phyloP scores from a whole-genome alignment of 208 protist species.

The Strigomonas galati region DNA sequence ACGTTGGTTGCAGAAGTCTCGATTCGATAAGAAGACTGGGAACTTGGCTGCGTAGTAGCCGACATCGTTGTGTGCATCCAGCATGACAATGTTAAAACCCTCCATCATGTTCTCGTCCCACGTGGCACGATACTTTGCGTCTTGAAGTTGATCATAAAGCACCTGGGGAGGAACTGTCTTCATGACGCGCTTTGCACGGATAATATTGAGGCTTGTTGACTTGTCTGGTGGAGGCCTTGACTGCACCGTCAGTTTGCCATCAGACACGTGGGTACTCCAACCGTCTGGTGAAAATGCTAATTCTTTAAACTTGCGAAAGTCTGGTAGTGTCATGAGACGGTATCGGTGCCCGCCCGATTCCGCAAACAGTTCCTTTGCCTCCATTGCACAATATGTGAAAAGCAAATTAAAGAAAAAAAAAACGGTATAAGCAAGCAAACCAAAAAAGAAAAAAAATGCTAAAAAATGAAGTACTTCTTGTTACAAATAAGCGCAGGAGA shows the following conservation, averaged over 20 bases:
- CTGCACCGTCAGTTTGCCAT: slow-evolving; percentile 40
- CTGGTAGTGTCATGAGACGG: slow-evolving; percentile 55
- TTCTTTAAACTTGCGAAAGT: slow-evolving; percentile 62
- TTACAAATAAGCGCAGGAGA: neutral
- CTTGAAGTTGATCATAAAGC: slow-evolving; percentile 86
- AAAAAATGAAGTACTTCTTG: neutral
- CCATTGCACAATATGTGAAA: neutral
- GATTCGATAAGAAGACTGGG: slow-evolving; percentile 81
- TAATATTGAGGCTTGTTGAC: slow-evolving; percentile 67
- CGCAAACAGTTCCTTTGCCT: slow-evolving; percentile 24
- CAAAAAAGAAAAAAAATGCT: slow-evolving; percentile 15
- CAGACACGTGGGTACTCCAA: slow-evolving; percentile 59
- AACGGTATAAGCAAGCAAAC: neutral
- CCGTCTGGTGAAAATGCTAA: slow-evolving; percentile 38
- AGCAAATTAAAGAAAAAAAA: slow-evolving; percentile 1
- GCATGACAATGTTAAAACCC: slow-evolving; percentile 77
- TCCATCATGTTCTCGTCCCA: slow-evolving; percentile 89
- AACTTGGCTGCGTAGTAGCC: slow-evolving; percentile 90
- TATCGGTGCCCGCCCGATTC: slow-evolving; percentile 55
- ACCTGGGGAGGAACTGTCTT: slow-evolving; percentile 49
- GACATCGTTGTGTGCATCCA: slow-evolving; percentile 87
- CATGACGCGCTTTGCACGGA: slow-evolving; percentile 71
- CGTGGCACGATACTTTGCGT: slow-evolving; percentile 73
- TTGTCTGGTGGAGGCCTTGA: slow-evolving; percentile 49
- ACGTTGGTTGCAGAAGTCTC: slow-evolving; percentile 90